These are phyloP conservation scores for Leccinum pachyderme DNA, from an alignment of 1,284 basidiomycete species.

Conservation along the genomic window DNA sequence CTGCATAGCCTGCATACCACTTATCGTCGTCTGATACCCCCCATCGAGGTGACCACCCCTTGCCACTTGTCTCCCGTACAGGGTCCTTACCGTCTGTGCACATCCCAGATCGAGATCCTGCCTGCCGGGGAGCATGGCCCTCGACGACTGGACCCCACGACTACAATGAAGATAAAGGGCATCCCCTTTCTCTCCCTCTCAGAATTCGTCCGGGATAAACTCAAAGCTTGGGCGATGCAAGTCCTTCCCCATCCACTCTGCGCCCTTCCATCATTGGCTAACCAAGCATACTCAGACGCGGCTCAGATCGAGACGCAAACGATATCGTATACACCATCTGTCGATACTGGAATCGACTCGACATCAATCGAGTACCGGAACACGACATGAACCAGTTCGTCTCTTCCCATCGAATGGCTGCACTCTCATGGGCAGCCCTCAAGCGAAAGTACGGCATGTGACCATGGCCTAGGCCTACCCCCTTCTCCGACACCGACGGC, in stretches of 20 bases:
- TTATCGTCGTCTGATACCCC: conserved; percentile 50
- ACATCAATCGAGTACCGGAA: conserved; percentile 78
- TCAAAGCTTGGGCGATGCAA: conserved; percentile 75
- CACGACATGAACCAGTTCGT: conserved; percentile 77
- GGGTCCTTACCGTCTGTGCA: neutral
- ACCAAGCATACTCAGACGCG: conserved; percentile 45
- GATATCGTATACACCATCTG: conserved; percentile 67
- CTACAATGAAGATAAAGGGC: conserved; percentile 61
- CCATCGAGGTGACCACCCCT: conserved; percentile 38
- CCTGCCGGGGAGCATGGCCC: conserved; percentile 78
- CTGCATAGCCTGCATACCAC: conserved; percentile 49
- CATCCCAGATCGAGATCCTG: conserved; percentile 70
- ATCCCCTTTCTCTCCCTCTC: conserved; percentile 75
- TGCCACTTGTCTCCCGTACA: neutral
- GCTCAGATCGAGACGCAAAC: conserved; percentile 64
- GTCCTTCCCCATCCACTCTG: conserved; percentile 26
- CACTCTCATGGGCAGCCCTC: conserved; percentile 66
- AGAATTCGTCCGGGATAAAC: conserved; percentile 76
- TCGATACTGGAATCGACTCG: conserved; percentile 72
- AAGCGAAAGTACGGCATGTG: conserved; percentile 66
- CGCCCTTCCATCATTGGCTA: neutral
- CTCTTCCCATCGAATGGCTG: conserved; percentile 48
- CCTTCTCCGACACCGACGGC: conserved; percentile 1
- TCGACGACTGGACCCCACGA: conserved; percentile 62
- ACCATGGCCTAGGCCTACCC: conserved; percentile 2